Conservation (phyloP, 2,329 filamentous ascomycete species). For the Rutstroemia sp. region DNA sequence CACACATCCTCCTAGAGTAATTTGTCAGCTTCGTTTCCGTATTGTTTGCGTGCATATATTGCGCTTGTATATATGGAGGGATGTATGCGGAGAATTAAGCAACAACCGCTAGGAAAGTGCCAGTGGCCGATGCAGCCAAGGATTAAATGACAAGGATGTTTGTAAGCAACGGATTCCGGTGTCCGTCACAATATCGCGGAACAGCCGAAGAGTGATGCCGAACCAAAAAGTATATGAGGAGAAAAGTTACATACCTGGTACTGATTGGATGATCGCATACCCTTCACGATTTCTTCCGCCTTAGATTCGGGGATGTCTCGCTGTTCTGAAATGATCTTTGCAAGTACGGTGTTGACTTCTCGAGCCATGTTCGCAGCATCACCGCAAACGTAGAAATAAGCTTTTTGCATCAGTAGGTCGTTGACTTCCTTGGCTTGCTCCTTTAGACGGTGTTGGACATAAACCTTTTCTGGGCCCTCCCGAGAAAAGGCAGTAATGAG, state of each 20-base stretch:
- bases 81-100: too few relatives aligned
- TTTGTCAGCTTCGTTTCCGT: background rate
- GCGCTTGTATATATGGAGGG: too few relatives aligned
- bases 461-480: slow-evolving; percentile 80
- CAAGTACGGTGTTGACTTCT: slow-evolving; percentile 82
- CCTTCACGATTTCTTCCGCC: slow-evolving; percentile 94
- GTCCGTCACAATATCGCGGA: background rate
- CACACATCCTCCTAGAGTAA: slow-evolving; percentile 58
- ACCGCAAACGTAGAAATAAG: slow-evolving; percentile 96
- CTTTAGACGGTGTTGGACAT: slow-evolving; percentile 88
- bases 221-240: background rate
- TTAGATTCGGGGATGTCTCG: slow-evolving; percentile 76
- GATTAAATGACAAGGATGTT: too few relatives aligned
- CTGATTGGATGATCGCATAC: slow-evolving; percentile 88
- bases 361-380: slow-evolving; percentile 96
- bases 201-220: background rate
- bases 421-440: slow-evolving; percentile 80
- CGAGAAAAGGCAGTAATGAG: slow-evolving; percentile 94
- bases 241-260: slow-evolving; percentile 64
- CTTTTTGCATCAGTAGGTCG: slow-evolving; percentile 75
- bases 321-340: slow-evolving; percentile 78
- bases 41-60: too few relatives aligned
- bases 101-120: too few relatives aligned
- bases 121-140: too few relatives aligned
- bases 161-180: too few relatives aligned